Evolutionary conservation across 176 grass and related monocot genomes (phyloP).

Genomic region (Oryza nivara): DNA sequence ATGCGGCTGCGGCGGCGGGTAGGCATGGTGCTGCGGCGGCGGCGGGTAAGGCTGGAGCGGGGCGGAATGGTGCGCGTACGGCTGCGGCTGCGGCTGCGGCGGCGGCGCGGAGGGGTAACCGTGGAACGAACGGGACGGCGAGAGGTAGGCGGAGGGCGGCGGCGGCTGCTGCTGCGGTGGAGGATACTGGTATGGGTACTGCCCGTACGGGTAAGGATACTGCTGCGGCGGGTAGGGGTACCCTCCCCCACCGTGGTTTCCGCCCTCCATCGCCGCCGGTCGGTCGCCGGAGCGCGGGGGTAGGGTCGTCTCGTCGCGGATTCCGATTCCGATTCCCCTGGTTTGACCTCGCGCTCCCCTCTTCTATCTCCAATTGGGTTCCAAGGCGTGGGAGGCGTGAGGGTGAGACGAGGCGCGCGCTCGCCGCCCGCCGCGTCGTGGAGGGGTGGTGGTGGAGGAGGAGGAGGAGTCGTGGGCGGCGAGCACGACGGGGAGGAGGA

Average conservation of each 20-base stretch:
- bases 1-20: constrained; percentile 22
- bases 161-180: constrained; percentile 28
- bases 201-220: constrained; percentile 23
- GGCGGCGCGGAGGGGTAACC: constrained; percentile 25
- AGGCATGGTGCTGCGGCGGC: constrained; percentile 19
- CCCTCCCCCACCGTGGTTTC: constrained; percentile 30
- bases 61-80: constrained; percentile 52
- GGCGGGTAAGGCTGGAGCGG: constrained; percentile 54
- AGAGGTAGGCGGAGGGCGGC: constrained; percentile 36
- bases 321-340: background rate
- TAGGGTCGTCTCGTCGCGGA: background rate
- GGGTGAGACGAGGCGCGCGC: background rate
- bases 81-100: constrained; percentile 35
- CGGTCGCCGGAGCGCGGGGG: no score
- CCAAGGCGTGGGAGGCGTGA: background rate
- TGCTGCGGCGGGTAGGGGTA: constrained; percentile 35
- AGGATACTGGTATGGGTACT: constrained; percentile 45
- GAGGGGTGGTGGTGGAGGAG: background rate
- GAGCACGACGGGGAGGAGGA: constrained; percentile 11
- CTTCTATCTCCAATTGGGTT: background rate
- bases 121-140: constrained; percentile 50
- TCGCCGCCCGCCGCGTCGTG: background rate
- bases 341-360: background rate
- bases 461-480: constrained; percentile 35
- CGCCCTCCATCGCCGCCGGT: constrained; percentile 43